A percentile compares a stretch with the other conserved stretches of the same genome.
Evolutionary conservation across 139 green algal species (phyloP).

Genomic region (Closterium sp.): DNA sequence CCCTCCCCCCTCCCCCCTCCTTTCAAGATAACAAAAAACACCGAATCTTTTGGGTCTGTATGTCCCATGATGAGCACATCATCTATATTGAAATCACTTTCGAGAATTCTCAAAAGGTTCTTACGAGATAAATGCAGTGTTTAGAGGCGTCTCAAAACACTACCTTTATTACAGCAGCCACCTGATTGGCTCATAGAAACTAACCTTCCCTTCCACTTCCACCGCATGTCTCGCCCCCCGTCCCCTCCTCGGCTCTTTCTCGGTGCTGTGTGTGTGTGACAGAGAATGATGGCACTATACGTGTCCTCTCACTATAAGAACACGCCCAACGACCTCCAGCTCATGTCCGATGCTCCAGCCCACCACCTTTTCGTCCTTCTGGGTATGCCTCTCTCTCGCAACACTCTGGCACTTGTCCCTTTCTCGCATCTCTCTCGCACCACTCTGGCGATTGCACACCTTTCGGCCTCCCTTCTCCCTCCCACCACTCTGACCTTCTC

Average conservation of each 20-base stretch:
- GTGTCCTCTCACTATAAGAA: slow-evolving; percentile 96
- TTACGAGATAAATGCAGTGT: too few species aligned
- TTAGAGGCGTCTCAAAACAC: too few species aligned
- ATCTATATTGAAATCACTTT: too few species aligned
- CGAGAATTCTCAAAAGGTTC: too few species aligned
- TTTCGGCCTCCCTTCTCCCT: not conserved
- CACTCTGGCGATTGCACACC: too few species aligned
- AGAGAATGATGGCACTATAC: slow-evolving; percentile 89
- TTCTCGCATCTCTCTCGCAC: too few species aligned
- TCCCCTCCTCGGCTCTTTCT: not conserved
- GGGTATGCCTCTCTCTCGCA: slow-evolving; percentile 35
- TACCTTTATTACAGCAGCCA: too few species aligned
- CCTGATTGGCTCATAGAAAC: not conserved
- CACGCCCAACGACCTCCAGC: slow-evolving; percentile 95
- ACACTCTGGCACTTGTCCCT: not conserved
- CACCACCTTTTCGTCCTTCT: slow-evolving; percentile 96
- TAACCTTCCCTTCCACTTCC: not conserved
- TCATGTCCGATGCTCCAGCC: slow-evolving; percentile 93
- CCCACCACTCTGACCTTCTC: not conserved
- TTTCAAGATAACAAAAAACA: too few species aligned
- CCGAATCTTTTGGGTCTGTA: too few species aligned
- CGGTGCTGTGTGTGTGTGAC: slow-evolving; percentile 17
- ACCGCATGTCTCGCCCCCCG: not conserved
- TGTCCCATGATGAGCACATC: too few species aligned
- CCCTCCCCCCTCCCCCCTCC: too few species aligned